phyloP scores from a whole-genome alignment of 1,284 basidiomycete genomes.

The Ceratobasidium sp. region DNA sequence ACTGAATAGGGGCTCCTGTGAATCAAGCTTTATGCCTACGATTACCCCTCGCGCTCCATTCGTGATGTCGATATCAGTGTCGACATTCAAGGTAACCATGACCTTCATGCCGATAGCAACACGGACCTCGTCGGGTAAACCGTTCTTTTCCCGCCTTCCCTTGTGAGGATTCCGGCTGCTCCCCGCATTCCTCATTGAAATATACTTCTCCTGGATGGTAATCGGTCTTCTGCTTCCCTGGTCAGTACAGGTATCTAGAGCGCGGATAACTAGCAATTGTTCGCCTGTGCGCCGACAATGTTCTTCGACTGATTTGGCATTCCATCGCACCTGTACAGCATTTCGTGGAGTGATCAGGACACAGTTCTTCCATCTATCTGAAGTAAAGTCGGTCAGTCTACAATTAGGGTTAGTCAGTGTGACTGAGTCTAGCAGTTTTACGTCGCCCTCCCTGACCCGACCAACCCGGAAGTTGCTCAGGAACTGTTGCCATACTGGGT shows the following conservation, averaged over 20 bases:
- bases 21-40: not conserved
- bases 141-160: not conserved
- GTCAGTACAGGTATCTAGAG: slow-evolving; percentile 46
- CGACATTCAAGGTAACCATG: slow-evolving; percentile 43
- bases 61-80: slow-evolving; percentile 43
- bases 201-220: slow-evolving; percentile 31
- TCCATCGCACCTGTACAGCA: slow-evolving; percentile 55
- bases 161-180: not conserved
- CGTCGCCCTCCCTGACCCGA: slow-evolving; percentile 50
- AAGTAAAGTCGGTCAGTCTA: slow-evolving; percentile 48
- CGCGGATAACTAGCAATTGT: slow-evolving; percentile 48
- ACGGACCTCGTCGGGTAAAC: slow-evolving; percentile 49
- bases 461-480: slow-evolving; percentile 54
- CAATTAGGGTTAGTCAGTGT: slow-evolving; percentile 48
- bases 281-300: slow-evolving; percentile 46
- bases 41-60: slow-evolving; percentile 42
- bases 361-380: slow-evolving; percentile 52
- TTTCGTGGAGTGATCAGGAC: slow-evolving; percentile 56
- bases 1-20: not conserved
- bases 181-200: not conserved
- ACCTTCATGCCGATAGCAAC: slow-evolving; percentile 57
- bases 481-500: slow-evolving; percentile 56
- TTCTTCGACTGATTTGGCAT: slow-evolving; percentile 50
- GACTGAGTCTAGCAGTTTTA: slow-evolving; percentile 53
- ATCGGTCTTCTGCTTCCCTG: slow-evolving; percentile 40